Evolutionary conservation across 148 eudicot species (phyloP).

Genomic region (Linanthus parryae): DNA sequence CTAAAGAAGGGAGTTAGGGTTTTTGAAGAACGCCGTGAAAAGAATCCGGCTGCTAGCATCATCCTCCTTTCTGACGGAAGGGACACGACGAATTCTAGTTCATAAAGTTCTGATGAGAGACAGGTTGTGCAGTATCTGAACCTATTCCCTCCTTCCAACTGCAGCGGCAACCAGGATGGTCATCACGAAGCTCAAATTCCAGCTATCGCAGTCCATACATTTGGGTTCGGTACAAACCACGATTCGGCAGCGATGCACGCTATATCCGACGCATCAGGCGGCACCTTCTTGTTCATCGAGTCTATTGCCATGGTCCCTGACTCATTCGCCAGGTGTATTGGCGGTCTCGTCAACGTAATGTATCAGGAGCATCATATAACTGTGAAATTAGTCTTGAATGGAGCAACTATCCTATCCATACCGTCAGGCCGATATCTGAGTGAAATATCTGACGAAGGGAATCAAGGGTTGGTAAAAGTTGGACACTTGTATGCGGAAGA

Average conservation of each 20-base stretch:
- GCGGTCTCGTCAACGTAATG: constrained; percentile 28
- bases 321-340: constrained; percentile 27
- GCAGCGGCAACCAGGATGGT: neutral
- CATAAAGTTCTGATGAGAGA: too few species aligned
- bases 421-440: constrained; percentile 18
- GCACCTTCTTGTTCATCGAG: constrained; percentile 26
- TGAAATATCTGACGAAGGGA: too few species aligned
- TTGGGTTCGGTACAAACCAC: constrained; percentile 27
- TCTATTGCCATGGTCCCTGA: constrained; percentile 18
- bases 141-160: constrained; percentile 7
- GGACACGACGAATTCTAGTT: too few species aligned
- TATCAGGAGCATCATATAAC: constrained; percentile 17
- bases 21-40: too few species aligned
- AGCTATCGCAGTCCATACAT: constrained; percentile 22
- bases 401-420: constrained; percentile 6
- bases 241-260: constrained; percentile 22
- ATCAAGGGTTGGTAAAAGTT: too few species aligned
- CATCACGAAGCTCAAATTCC: neutral
- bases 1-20: too few species aligned
- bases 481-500: constrained; percentile 29
- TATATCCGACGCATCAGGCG: constrained; percentile 26
- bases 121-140: constrained; percentile 5
- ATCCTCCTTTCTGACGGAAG: too few species aligned
- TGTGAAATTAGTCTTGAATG: constrained; percentile 6
- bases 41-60: too few species aligned